Percentiles rank a stretch among this genome's conserved stretches.
phyloP scores from a whole-genome alignment of 805 yeast genomes.

The Sungouiozyma intestinalis region DNA sequence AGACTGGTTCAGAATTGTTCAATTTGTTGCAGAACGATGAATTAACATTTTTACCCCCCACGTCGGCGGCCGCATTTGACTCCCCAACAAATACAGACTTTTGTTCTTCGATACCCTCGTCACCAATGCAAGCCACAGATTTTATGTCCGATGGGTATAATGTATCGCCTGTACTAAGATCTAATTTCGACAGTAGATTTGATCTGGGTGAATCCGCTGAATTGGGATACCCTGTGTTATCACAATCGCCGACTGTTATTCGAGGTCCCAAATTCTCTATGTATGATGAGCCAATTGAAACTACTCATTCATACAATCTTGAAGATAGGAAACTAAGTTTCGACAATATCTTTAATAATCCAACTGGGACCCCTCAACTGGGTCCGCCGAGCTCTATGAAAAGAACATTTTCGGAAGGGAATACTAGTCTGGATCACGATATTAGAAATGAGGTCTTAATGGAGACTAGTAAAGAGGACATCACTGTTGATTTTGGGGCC shows the following conservation, averaged over 20 bases:
- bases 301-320: background rate
- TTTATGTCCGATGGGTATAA: background rate
- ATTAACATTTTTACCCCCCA: constrained; percentile 11
- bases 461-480: background rate
- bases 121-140: constrained; percentile 2
- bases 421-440: background rate
- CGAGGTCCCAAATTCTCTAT: background rate
- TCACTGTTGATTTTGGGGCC: background rate
- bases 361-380: constrained; percentile 9
- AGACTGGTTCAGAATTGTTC: background rate
- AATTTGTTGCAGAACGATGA: background rate
- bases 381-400: constrained; percentile 6
- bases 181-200: constrained; percentile 2
- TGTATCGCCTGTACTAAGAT: constrained; percentile 7
- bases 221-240: background rate
- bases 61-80: background rate
- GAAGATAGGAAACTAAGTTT: background rate
- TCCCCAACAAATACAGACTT: background rate
- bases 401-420: constrained; percentile 1
- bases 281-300: background rate
- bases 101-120: background rate
- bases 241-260: background rate
- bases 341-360: constrained; percentile 7
- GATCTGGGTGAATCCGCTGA: background rate
- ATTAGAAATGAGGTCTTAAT: background rate